phyloP scores from a whole-genome alignment of 305 asterid genomes.

The Salvia sclarea region DNA sequence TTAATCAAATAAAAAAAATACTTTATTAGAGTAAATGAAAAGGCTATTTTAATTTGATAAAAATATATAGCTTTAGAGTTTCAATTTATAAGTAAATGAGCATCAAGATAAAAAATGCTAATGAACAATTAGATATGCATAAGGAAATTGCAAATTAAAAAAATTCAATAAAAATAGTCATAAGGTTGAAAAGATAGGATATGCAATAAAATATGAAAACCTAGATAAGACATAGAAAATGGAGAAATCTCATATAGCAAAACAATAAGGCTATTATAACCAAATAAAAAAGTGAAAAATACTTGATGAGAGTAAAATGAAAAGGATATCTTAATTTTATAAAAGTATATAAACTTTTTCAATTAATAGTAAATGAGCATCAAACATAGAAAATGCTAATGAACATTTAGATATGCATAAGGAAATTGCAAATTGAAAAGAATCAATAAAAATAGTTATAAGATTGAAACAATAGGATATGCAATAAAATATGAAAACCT shows the following conservation, averaged over 20 bases:
- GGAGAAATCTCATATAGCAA: too few species aligned
- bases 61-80: not conserved
- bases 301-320: not conserved
- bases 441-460: not conserved
- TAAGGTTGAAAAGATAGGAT: too few species aligned
- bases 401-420: not conserved
- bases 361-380: not conserved
- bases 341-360: not conserved
- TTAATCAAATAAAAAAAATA: not conserved
- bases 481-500: constrained; percentile 6
- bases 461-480: not conserved
- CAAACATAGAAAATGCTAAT: not conserved
- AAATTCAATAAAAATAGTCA: too few species aligned
- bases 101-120: not conserved
- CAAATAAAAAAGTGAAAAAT: not conserved
- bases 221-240: too few species aligned
- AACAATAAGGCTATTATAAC: too few species aligned
- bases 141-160: too few species aligned
- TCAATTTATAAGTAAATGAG: not conserved
- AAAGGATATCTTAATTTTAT: not conserved
- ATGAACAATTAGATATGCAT: too few species aligned
- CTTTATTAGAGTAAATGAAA: not conserved
- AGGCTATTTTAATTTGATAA: not conserved
- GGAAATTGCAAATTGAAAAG: not conserved
- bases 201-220: too few species aligned